Base-by-base conservation (phyloP, 2,329 filamentous ascomycete genomes). In the Fusarium palustre region DNA sequence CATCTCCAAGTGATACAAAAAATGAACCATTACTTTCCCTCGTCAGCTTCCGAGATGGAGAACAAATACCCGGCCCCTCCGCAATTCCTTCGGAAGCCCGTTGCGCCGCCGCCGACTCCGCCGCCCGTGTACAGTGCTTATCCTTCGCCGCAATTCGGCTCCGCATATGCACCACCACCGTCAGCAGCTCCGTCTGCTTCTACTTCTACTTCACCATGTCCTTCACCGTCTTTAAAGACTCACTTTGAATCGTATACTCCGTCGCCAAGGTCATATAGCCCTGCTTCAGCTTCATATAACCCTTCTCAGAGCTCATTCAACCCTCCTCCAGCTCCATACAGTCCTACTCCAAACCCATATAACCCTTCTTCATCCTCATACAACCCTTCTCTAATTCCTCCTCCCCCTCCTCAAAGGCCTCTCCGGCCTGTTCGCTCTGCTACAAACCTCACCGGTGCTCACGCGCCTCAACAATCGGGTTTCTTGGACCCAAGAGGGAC, bases 341-440 rank as follows among this genome's bases (percentile, higher is more conserved):
- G 15, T 25, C 10, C 34, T 10, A 33, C 46, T 18, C 22, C 48
- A 30, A 46, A 22, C n/a, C 16, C 43, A 2, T 50, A 50, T 22
- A 36, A 50, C 8, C 48, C 33, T 7, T 25, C 48, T 2, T 36
- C 46, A 25, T 24, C 28, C 7, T 34, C 46, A 16, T 64, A 66
- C 36, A 64, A 20, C 20, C 54, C 66, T 24, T 68, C 60, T 38
- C 42, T 49, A 47, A 64, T 66, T 50, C 70, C 70, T 60, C 73
- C 68, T 24, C 67, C 59, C 7, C 55, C 38, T 28, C 62, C 66
- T 5, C 64, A 31, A 16, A 72, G 63, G 46, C 74, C 63, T 66
- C 72, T 72, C 10, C 62, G 75, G 33, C 70, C 72, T 16, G 70
- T 68, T 28, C 74, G 73, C 10, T 72, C 74, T 48, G 67, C 75